Percentiles rank a stretch among this genome's conserved stretches.
Evolutionary conservation across 768 basidiomycete species (phyloP).

Genomic region (Guyanaporus albipodus): DNA sequence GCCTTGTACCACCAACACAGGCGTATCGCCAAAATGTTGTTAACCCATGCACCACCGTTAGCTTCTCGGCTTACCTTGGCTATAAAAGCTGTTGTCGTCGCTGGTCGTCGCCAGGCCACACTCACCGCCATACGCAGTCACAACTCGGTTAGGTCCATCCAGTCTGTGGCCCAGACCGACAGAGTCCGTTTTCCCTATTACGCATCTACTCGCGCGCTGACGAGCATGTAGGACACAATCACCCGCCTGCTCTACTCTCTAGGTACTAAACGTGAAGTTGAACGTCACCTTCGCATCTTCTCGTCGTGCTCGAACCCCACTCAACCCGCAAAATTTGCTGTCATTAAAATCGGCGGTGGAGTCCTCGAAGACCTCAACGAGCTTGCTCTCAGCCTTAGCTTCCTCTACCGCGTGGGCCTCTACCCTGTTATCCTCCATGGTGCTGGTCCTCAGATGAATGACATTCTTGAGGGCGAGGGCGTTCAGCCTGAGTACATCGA

Average conservation of each 20-base stretch:
- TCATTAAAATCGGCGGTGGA: constrained; percentile 97
- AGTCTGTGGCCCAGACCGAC: constrained; percentile 70
- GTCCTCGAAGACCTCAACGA: constrained; percentile 91
- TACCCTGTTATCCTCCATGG: constrained; percentile 98
- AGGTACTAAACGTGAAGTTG: constrained; percentile 95
- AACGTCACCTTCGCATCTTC: constrained; percentile 97
- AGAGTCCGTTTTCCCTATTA: constrained; percentile 43
- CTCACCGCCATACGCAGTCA: constrained; percentile 38
- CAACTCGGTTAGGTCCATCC: constrained; percentile 42
- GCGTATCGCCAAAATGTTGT: constrained; percentile 25
- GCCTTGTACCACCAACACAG: constrained; percentile 5
- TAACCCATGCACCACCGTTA: constrained; percentile 23
- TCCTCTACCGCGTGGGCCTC: constrained; percentile 95
- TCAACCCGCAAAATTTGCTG: constrained; percentile 92
- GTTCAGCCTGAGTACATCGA: constrained; percentile 96
- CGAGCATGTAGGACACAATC: constrained; percentile 79
- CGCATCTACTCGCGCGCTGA: not conserved
- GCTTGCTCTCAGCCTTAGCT: constrained; percentile 91
- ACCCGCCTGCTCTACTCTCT: constrained; percentile 95
- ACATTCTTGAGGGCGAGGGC: constrained; percentile 88
- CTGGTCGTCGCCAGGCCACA: constrained; percentile 39
- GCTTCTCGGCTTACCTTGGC: constrained; percentile 33
- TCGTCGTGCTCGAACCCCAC: constrained; percentile 88
- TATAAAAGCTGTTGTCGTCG: constrained; percentile 46
- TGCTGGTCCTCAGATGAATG: constrained; percentile 92